phyloP scores from a whole-genome alignment of 371 early-diverging fungal genomes.

The Smittium culicis region DNA sequence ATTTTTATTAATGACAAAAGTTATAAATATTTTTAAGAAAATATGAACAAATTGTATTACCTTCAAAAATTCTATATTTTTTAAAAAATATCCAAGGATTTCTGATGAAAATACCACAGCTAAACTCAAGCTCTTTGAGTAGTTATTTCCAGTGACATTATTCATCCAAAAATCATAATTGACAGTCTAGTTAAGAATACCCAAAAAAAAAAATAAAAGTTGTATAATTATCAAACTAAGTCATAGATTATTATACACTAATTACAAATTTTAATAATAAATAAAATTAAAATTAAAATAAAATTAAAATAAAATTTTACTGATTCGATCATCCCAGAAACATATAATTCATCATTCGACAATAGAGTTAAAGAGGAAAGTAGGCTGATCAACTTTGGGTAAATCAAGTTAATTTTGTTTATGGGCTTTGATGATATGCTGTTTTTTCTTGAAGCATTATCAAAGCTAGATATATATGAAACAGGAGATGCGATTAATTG shows the following conservation, averaged over 20 bases:
- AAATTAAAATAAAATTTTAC: no score
- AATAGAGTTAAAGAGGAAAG: neutral
- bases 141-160: neutral
- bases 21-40: neutral
- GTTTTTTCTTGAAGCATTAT: neutral
- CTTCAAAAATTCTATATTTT: neutral
- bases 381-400: neutral
- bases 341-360: neutral
- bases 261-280: no score
- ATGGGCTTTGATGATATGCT: neutral
- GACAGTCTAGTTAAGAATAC: neutral
- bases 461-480: no score
- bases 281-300: no score
- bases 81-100: conserved; percentile 7
- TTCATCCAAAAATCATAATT: neutral
- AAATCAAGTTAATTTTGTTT: neutral
- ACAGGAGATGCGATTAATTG: no score
- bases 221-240: no score
- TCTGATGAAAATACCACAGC: neutral
- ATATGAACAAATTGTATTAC: neutral
- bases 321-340: neutral
- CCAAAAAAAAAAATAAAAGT: no score
- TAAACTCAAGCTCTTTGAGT: neutral
- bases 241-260: no score
- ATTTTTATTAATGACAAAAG: neutral